phyloP scores from a whole-genome alignment of 192 early-diverging fungal genomes.

The Haplosporangium gracile region DNA sequence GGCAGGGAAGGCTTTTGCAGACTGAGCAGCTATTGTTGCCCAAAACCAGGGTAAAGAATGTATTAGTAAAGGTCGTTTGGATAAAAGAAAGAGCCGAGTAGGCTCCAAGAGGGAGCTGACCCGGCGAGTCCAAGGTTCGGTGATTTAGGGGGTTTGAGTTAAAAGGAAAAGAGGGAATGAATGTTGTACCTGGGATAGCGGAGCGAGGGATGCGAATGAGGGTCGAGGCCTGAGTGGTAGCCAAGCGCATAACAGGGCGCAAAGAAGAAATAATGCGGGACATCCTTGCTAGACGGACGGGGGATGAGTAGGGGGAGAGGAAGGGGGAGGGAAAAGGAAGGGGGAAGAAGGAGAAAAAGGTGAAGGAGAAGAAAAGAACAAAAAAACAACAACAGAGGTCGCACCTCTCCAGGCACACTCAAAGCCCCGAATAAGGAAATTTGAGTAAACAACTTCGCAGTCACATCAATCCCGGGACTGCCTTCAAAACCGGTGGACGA shows the following conservation, averaged over 20 bases:
- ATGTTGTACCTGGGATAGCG: conserved; percentile 15
- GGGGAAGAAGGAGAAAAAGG: background rate
- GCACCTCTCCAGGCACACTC: background rate
- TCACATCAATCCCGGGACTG: background rate
- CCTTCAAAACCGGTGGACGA: no score
- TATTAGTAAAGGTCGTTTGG: background rate
- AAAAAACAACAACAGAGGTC: background rate
- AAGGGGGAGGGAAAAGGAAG: background rate
- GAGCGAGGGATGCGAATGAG: conserved; percentile 20
- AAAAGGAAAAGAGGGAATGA: background rate
- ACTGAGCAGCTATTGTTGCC: conserved; percentile 11
- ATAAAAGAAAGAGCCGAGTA: background rate
- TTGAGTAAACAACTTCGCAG: conserved; percentile 10
- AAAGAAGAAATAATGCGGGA: conserved; percentile 28
- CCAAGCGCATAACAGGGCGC: conserved; percentile 39
- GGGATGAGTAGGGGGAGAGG: background rate
- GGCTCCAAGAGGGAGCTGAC: background rate
- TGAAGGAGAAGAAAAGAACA: background rate
- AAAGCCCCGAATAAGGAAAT: conserved; percentile 20
- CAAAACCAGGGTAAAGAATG: background rate
- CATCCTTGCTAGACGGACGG: background rate
- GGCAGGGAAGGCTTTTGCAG: conserved; percentile 33
- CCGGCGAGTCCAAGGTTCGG: background rate
- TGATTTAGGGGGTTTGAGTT: background rate
- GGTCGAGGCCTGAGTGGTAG: conserved; percentile 7